Percentiles rank a stretch among this genome's conserved stretches.
Evolutionary conservation across 2,329 filamentous ascomycete species (phyloP).

Genomic region (Colletotrichum aenigma): DNA sequence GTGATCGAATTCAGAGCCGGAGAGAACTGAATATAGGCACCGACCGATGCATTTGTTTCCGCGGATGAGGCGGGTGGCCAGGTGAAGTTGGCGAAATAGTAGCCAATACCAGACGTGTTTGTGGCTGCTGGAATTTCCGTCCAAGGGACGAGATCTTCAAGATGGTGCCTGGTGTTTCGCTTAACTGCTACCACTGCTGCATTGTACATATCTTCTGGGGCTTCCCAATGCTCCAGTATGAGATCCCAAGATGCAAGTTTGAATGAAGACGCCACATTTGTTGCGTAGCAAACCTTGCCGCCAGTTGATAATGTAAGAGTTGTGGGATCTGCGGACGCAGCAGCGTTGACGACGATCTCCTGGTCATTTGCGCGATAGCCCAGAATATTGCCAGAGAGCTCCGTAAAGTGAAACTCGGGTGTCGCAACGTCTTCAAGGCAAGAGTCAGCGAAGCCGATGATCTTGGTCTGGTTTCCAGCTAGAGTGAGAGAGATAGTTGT

Average conservation of each 20-base stretch:
- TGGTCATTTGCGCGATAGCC: neutral
- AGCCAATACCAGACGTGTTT: slow-evolving; percentile 9
- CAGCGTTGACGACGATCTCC: neutral
- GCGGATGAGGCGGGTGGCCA: neutral
- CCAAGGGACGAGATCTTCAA: neutral
- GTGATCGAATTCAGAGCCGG: neutral
- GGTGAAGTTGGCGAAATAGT: slow-evolving; percentile 1
- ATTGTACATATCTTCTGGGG: neutral
- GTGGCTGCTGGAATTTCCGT: neutral
- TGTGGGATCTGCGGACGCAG: neutral
- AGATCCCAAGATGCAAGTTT: neutral
- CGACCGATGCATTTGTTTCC: neutral
- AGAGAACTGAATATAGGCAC: slow-evolving; percentile 3
- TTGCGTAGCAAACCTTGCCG: neutral
- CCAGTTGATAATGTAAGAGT: neutral
- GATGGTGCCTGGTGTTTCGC: slow-evolving; percentile 2
- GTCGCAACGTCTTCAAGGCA: neutral
- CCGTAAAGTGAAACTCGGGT: neutral
- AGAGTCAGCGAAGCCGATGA: neutral
- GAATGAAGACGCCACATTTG: neutral
- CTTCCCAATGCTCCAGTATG: slow-evolving; percentile 8
- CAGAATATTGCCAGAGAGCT: neutral
- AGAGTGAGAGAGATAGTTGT: neutral
- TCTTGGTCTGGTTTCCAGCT: neutral
- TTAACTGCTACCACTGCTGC: neutral